Conservation (phyloP, 345 rosid species). For the Hevea brasiliensis region DNA sequence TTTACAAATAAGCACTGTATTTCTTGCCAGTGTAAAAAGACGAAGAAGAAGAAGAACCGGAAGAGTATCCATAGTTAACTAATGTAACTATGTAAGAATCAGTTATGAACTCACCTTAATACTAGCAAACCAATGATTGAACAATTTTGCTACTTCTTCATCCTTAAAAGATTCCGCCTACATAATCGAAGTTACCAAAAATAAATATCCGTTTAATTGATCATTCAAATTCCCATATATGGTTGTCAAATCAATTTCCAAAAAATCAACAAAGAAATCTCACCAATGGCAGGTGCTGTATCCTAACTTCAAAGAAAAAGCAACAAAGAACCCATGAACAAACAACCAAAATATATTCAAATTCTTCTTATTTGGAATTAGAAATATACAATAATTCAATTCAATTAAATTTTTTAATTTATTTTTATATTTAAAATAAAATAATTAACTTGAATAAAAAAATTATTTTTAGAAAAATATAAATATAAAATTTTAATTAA, state of each 20-base stretch:
- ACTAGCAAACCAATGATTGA: slow-evolving; percentile 78
- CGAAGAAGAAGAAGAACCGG: too few relatives aligned
- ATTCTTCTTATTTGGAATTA: too few relatives aligned
- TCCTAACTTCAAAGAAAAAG: slow-evolving; percentile 69
- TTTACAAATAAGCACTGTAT: not conserved
- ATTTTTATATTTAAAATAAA: too few relatives aligned
- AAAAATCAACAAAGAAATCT: slow-evolving; percentile 27
- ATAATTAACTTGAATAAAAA: too few relatives aligned
- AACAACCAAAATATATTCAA: too few relatives aligned
- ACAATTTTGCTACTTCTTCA: slow-evolving; percentile 70
- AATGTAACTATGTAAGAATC: too few relatives aligned
- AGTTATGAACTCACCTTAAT: slow-evolving; percentile 58
- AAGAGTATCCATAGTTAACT: too few relatives aligned
- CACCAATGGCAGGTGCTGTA: slow-evolving; percentile 99
- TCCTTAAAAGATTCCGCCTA: slow-evolving; percentile 91
- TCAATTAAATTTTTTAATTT: too few relatives aligned
- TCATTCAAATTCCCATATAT: not conserved
- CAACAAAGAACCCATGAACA: slow-evolving; percentile 22
- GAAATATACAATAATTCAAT: too few relatives aligned
- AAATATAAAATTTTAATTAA: too few relatives aligned
- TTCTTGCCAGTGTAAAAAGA: not conserved
- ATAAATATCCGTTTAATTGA: not conserved
- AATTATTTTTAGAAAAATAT: too few relatives aligned
- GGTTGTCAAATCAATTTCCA: slow-evolving; percentile 6
- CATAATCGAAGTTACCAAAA: slow-evolving; percentile 44